These are phyloP conservation scores for Rhododendron griersonianum DNA, from an alignment of 148 eudicot genomes.

Conservation along the genomic window DNA sequence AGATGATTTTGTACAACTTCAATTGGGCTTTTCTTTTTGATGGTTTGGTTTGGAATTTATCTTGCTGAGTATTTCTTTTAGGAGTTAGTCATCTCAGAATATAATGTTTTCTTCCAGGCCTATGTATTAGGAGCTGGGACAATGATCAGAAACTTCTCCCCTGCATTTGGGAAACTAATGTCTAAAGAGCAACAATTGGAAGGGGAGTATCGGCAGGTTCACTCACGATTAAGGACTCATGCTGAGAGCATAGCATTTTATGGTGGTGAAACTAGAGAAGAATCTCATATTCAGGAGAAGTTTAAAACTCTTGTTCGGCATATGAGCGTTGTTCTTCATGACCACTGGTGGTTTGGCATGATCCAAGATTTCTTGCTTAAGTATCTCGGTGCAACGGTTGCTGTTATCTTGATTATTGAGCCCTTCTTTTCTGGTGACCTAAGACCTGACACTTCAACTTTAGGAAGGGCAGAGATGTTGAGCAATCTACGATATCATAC, in stretches of 20 bases:
- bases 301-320: slow-evolving; percentile 75
- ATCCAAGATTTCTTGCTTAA: slow-evolving; percentile 91
- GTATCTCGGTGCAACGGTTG: slow-evolving; percentile 98
- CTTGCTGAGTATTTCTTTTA: background rate
- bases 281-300: slow-evolving; percentile 81
- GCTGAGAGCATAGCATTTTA: slow-evolving; percentile 97
- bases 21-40: background rate
- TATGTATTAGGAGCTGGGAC: slow-evolving; percentile 94
- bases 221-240: slow-evolving; percentile 88
- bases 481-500: slow-evolving; percentile 98
- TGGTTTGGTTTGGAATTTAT: background rate
- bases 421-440: slow-evolving; percentile 92
- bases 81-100: background rate
- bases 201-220: slow-evolving; percentile 97
- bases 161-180: slow-evolving; percentile 91
- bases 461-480: slow-evolving; percentile 98
- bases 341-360: slow-evolving; percentile 99
- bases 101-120: slow-evolving; percentile 45
- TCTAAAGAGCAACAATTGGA: slow-evolving; percentile 93
- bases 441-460: slow-evolving; percentile 87
- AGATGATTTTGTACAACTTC: background rate
- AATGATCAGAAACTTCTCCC: slow-evolving; percentile 86
- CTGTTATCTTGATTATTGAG: slow-evolving; percentile 92
- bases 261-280: slow-evolving; percentile 93
- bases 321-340: slow-evolving; percentile 80